A percentile compares a stretch with the other conserved stretches of the same genome.
Evolutionary conservation across 139 green algal genomes (phyloP).

Genomic region (Yamagishiella unicocca): DNA sequence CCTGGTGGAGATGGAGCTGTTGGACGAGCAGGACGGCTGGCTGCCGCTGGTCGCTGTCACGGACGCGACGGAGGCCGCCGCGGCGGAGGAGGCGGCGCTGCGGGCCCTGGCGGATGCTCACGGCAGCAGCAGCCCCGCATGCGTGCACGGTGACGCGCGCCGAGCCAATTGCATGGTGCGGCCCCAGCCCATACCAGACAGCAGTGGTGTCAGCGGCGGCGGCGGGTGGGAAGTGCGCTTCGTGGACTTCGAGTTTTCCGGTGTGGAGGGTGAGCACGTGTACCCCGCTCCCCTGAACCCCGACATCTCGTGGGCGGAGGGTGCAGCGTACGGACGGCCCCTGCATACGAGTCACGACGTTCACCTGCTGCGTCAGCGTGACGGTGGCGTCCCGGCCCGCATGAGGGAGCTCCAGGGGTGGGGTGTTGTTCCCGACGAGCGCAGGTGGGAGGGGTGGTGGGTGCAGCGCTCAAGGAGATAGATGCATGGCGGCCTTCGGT

Average conservation of each 20-base stretch:
- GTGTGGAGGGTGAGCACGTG: not conserved
- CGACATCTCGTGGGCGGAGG: slow-evolving; percentile 18
- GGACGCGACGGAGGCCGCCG: not conserved
- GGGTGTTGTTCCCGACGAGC: too few relatives aligned
- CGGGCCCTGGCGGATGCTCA: not conserved
- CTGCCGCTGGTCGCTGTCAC: not conserved
- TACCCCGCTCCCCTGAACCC: slow-evolving; percentile 48
- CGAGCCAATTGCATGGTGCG: slow-evolving; percentile 3
- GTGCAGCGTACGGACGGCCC: not conserved
- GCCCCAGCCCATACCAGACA: too few relatives aligned
- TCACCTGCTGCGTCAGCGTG: slow-evolving; percentile 8
- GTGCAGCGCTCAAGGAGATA: too few relatives aligned
- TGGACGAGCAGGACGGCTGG: not conserved
- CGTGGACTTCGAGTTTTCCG: slow-evolving; percentile 51
- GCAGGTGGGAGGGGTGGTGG: too few relatives aligned
- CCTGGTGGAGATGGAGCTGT: slow-evolving; percentile 26
- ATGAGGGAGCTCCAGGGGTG: too few relatives aligned
- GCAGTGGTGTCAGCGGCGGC: not conserved
- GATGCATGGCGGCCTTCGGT: too few relatives aligned
- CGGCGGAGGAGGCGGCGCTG: not conserved
- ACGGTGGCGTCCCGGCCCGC: too few relatives aligned
- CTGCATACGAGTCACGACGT: slow-evolving; percentile 28
- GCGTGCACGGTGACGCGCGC: slow-evolving; percentile 22
- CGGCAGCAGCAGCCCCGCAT: not conserved
- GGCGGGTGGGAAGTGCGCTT: slow-evolving; percentile 26